Percentiles rank a stretch among this genome's conserved stretches.
phyloP scores from a whole-genome alignment of 2,329 filamentous ascomycete species.

The Aphanoascus verrucosus region DNA sequence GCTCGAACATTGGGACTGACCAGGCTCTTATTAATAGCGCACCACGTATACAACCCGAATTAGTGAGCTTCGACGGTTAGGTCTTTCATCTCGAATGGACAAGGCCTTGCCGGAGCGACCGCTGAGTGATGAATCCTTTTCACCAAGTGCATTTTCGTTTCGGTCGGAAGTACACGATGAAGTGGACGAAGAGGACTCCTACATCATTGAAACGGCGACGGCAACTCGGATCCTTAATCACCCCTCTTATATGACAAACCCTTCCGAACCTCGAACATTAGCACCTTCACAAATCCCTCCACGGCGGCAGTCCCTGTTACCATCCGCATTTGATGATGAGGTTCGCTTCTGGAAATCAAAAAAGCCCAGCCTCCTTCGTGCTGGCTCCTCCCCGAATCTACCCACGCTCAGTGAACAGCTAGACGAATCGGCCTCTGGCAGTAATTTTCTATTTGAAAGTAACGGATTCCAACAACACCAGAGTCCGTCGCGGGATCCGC shows the following conservation, averaged over 20 bases:
- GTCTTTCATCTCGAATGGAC: conserved; percentile 40
- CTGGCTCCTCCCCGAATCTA: conserved; percentile 24
- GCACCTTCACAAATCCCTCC: conserved; percentile 26
- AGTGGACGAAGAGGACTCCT: conserved; percentile 26
- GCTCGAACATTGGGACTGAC: neutral
- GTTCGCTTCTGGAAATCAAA: conserved; percentile 13
- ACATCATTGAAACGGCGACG: conserved; percentile 44
- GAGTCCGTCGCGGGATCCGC: conserved; percentile 2
- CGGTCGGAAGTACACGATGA: conserved; percentile 12
- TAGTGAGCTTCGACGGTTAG: conserved; percentile 68
- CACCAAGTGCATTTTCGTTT: conserved; percentile 34
- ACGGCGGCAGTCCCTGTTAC: conserved; percentile 31
- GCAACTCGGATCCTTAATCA: conserved; percentile 43
- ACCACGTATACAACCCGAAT: conserved; percentile 86
- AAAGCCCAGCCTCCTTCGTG: conserved; percentile 34
- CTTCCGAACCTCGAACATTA: conserved; percentile 22
- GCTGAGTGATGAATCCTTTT: conserved; percentile 49
- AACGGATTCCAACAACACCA: neutral
- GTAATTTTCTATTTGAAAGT: neutral
- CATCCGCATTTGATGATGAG: conserved; percentile 27
- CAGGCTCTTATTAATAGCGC: conserved; percentile 43
- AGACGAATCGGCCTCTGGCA: neutral
- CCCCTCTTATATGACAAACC: conserved; percentile 15
- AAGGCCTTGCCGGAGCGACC: conserved; percentile 69
- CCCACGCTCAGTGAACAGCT: conserved; percentile 11